Evolutionary conservation across 208 protist species (phyloP), one percentile per base, ranked within the genome.

Genomic region (Leptomonas seymouri): DNA sequence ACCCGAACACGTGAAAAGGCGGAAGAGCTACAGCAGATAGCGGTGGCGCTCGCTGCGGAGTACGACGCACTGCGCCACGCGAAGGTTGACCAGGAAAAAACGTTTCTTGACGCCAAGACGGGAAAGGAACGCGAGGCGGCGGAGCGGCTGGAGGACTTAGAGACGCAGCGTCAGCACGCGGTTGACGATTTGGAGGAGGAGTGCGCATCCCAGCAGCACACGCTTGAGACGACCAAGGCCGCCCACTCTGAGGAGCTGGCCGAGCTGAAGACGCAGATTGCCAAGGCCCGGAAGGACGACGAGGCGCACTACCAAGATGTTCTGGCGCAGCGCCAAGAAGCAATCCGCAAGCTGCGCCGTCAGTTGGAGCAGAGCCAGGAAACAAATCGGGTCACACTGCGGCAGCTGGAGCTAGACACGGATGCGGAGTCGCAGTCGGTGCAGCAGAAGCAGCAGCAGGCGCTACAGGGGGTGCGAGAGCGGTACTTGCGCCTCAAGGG

Each of bases 321-420:
- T 20, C 75, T 95, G 12, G 50, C 69, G 34, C 88, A 94, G 69
- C 75, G 87, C 30, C 53, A 71, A 31, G 82, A 91, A 67, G 80
- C 76, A 6, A 57, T 94, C 23, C 65, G 85, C 45, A 90, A 88
- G 64, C 71, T 97, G 15, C 58, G 71, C 34, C 64, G 82, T 3
- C 86, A 96, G 69, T 75, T 94, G 21, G 77, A 84, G 53, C 87
- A 90, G 3, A 82, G 67, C 46, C 59, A 85, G 51, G 82, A 95
- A 67, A 87, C 93, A 23, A 94, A 97, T 59, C 69, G 82, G 30
- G 96, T 98, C 73, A 90, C 85, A 46, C 78, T 83, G 28, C 81
- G 76, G 30, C 95, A 98, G 80, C 80, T 98, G 6, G 97, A 98
- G 73, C 76, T 98, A 28, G 97, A 99, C 71, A 97, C 91, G 16